Base-by-base conservation (phyloP, 2,329 filamentous ascomycete genomes). In the Cytospora leucostoma region DNA sequence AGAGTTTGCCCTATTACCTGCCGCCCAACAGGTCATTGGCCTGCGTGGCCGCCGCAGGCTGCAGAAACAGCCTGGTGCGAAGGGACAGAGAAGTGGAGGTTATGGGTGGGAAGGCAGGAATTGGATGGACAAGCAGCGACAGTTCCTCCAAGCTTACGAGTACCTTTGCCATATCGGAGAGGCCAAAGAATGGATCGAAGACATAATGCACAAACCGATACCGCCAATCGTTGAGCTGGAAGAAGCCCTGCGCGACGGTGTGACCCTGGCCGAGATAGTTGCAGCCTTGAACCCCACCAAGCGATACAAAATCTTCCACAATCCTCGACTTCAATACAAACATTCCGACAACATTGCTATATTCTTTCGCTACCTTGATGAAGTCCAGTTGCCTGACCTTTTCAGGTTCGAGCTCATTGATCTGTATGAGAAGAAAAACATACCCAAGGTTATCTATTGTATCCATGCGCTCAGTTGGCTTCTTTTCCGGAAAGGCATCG, bases 101-200 rank as follows among this genome's bases (percentile, higher is more conserved):
- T 92, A 89, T 68, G 84, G 87, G 56, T 95, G 93, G 89, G 87
- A 91, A 67, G 88, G 88, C 21, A 86, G 91, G 56, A 96, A 94
- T 74, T 99, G 95, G 95, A 99, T 99, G 94, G 95, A 99, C 75
- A 95, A 96, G 74, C 94, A 99, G 74, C 87, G 95, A 33, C 94
- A 98, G 74, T 98, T 97, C 71, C 79, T 99, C 59, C 92, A 96
- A 75, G 95, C 95, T 7, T 99, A 99, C 73, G 95, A 99, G 75
- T 99, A 99, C 74, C 88, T 99, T 44, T 99, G 95, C 74, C 95
- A 99, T 73, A 98, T 99, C 68, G 95, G 95, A 74, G 95, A 99
- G 79, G 95, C 95, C 27, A 98, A 98, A 74, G 94, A 98, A 76
- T 99, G 95, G 95, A 97, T 99, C 68, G 95, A 99, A 38, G 82